Evolutionary conservation across 495 filamentous ascomycete species (phyloP).

Genomic region (Daldinia childiae): DNA sequence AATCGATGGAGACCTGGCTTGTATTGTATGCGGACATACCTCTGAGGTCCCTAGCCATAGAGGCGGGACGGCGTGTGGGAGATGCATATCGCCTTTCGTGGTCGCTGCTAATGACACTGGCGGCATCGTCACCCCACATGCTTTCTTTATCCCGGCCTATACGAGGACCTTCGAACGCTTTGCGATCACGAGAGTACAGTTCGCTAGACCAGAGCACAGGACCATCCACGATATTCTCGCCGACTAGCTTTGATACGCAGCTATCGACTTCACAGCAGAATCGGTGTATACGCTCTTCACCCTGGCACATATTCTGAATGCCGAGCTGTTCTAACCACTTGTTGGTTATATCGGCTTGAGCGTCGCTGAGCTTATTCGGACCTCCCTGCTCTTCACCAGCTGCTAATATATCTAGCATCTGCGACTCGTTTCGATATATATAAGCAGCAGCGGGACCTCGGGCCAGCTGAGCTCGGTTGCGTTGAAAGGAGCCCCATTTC

Average conservation of each 20-base stretch:
- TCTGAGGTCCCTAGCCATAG: constrained; percentile 58
- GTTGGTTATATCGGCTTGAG: constrained; percentile 86
- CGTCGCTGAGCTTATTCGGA: constrained; percentile 94
- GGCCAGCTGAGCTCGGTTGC: constrained; percentile 63
- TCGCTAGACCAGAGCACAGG: constrained; percentile 94
- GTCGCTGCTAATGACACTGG: constrained; percentile 66
- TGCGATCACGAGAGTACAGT: constrained; percentile 81
- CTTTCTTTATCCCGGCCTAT: constrained; percentile 51
- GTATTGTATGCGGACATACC: constrained; percentile 64
- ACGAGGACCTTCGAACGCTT: constrained; percentile 74
- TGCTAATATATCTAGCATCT: constrained; percentile 87
- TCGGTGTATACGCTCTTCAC: constrained; percentile 93
- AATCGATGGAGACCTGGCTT: constrained; percentile 73
- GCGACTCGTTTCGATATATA: constrained; percentile 83
- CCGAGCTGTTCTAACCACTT: constrained; percentile 84
- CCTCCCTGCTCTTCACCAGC: constrained; percentile 86
- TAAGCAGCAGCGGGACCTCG: constrained; percentile 71
- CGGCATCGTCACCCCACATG: constrained; percentile 60
- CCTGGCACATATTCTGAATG: constrained; percentile 93
- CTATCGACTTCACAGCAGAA: constrained; percentile 91
- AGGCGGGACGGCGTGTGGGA: constrained; percentile 47
- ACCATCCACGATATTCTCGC: constrained; percentile 84
- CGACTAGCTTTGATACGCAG: constrained; percentile 86
- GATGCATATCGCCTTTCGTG: constrained; percentile 54
- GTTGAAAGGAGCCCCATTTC: constrained; percentile 61